Percentiles rank a stretch among this genome's conserved stretches.
These are phyloP conservation scores for Colletotrichum limetticola DNA, from an alignment of 2,329 filamentous ascomycete genomes.

Conservation along the genomic window DNA sequence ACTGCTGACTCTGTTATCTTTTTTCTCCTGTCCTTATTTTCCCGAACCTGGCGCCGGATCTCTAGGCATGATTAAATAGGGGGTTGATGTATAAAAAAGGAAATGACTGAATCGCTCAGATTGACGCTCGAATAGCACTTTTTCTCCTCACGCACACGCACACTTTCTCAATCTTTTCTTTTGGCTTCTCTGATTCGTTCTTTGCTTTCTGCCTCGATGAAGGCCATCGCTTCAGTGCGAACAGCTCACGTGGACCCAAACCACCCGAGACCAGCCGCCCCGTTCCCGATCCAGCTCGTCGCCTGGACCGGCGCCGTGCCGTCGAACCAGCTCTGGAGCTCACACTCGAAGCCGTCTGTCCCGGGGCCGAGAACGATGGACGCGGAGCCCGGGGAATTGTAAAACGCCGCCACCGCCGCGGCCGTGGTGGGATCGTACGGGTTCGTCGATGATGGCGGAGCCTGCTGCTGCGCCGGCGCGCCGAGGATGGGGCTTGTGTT, in stretches of 20 bases:
- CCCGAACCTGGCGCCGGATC: background rate
- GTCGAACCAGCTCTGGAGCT: conserved; percentile 48
- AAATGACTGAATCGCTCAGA: background rate
- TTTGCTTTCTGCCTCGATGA: background rate
- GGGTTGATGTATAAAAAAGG: background rate
- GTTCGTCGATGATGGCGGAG: conserved; percentile 14
- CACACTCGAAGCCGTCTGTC: conserved; percentile 58
- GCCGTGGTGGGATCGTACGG: conserved; percentile 39
- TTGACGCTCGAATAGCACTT: no score
- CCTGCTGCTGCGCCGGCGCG: background rate
- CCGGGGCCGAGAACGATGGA: conserved; percentile 43
- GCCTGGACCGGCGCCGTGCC: conserved; percentile 27
- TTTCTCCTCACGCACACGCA: no score
- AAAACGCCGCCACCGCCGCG: conserved; percentile 20
- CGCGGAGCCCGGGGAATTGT: conserved; percentile 36
- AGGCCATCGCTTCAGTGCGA: background rate
- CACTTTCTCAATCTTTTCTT: background rate
- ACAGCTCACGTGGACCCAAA: conserved; percentile 6
- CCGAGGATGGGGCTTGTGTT: conserved; percentile 39
- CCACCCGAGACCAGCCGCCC: conserved; percentile 29
- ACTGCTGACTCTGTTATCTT: background rate
- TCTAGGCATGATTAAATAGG: background rate
- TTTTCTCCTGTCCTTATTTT: background rate
- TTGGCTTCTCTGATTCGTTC: background rate
- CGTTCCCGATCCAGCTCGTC: conserved; percentile 32